phyloP scores from a whole-genome alignment of 345 rosid species.

The Pugionium dolabratum region DNA sequence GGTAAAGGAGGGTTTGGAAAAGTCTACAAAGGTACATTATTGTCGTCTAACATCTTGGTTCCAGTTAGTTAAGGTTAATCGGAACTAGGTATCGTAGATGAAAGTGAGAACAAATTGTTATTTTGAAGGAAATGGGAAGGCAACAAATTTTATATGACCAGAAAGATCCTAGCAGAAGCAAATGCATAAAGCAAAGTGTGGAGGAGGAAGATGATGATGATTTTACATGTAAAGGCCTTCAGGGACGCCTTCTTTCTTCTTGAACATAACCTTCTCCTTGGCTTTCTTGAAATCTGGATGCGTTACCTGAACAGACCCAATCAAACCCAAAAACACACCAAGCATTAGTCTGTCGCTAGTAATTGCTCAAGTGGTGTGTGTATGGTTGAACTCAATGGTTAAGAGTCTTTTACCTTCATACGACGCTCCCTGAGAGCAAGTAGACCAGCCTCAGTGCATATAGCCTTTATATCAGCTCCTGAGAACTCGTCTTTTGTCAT shows the following conservation, averaged over 20 bases:
- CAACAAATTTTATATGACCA: neutral
- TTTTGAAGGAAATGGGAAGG: neutral
- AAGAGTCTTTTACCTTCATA: conserved; percentile 65
- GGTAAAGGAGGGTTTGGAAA: conserved; percentile 54
- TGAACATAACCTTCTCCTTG: conserved; percentile 97
- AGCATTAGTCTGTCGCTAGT: conserved; percentile 3
- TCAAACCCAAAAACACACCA: neutral
- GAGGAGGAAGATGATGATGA: conserved; percentile 7
- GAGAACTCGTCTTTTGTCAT: conserved; percentile 98
- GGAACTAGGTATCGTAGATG: conserved; percentile 2
- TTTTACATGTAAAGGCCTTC: conserved; percentile 94
- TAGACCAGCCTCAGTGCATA: conserved; percentile 96
- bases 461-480: conserved; percentile 97
- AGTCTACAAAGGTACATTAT: conserved; percentile 47
- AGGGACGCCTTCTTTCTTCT: conserved; percentile 99
- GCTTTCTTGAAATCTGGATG: conserved; percentile 93
- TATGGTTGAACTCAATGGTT: neutral
- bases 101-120: conserved; percentile 6
- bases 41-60: conserved; percentile 14
- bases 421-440: conserved; percentile 96
- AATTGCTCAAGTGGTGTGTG: neutral
- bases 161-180: conserved; percentile 31
- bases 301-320: conserved; percentile 56
- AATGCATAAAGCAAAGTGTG: conserved; percentile 4
- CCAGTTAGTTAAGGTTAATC: too few relatives aligned